Evolutionary conservation across 768 basidiomycete genomes (phyloP).

Genomic region (Tephrocybe sp.): DNA sequence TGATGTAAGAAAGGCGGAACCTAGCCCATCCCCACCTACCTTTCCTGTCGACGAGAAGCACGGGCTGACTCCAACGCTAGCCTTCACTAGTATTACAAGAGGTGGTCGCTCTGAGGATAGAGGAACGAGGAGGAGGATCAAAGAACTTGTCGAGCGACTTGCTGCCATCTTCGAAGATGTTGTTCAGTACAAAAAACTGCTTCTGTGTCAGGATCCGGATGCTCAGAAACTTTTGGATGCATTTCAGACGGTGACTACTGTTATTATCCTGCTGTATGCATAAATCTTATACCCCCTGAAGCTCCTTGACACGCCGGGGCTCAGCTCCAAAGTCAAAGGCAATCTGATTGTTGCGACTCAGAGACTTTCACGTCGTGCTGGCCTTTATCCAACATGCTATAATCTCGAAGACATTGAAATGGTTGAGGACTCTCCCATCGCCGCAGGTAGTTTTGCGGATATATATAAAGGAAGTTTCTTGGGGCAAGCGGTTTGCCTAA

Average conservation of each 20-base stretch:
- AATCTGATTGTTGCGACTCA: constrained; percentile 14
- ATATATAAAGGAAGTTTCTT: constrained; percentile 7
- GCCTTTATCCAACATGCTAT: constrained; percentile 13
- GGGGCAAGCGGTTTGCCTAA: constrained; percentile 11
- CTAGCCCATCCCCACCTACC: not conserved
- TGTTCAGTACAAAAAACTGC: constrained; percentile 2
- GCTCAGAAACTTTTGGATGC: constrained; percentile 9
- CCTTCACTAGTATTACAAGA: not conserved
- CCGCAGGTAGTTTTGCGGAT: constrained; percentile 11
- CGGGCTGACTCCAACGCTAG: not conserved
- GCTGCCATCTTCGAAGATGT: constrained; percentile 1
- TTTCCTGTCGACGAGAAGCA: not conserved
- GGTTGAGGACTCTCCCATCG: constrained; percentile 1
- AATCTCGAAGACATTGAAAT: constrained; percentile 5
- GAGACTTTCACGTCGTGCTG: constrained; percentile 2
- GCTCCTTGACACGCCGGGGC: constrained; percentile 7
- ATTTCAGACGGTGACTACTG: constrained; percentile 8
- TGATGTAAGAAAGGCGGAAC: not conserved
- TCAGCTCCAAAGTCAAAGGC: constrained; percentile 3
- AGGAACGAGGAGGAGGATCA: not conserved
- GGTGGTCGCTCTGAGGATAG: not conserved
- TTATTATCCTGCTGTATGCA: no score
- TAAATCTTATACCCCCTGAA: not conserved
- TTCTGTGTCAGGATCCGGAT: not conserved
- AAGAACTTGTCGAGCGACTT: not conserved